These are phyloP conservation scores for Meyerozyma athensensis DNA, from an alignment of 1,139 yeast species.

Conservation along the genomic window DNA sequence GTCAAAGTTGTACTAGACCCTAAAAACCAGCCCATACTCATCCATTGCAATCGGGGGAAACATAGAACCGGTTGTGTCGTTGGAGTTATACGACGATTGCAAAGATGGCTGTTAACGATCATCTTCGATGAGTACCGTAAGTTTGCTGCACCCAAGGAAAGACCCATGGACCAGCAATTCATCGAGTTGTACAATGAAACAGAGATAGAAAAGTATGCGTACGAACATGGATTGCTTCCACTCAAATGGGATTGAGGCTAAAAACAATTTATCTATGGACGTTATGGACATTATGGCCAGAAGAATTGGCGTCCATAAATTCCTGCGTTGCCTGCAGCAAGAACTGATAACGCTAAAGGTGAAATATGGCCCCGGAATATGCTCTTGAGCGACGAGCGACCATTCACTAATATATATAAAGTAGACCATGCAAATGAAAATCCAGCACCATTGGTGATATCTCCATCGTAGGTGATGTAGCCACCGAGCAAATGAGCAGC, in stretches of 20 bases:
- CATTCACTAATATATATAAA: conserved; percentile 71
- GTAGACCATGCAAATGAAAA: conserved; percentile 86
- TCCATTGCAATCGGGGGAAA: conserved; percentile 94
- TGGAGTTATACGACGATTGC: conserved; percentile 84
- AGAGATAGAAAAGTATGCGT: conserved; percentile 52
- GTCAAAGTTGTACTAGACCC: conserved; percentile 78
- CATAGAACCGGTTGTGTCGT: conserved; percentile 96
- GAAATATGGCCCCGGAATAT: conserved; percentile 37
- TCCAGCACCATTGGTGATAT: conserved; percentile 79
- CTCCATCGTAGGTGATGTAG: conserved; percentile 77
- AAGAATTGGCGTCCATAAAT: conserved; percentile 70
- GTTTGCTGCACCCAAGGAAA: conserved; percentile 90
- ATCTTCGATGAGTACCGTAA: conserved; percentile 92
- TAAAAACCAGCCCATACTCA: conserved; percentile 79
- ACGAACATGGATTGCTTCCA: conserved; percentile 56
- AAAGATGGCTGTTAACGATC: conserved; percentile 88
- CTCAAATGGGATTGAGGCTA: conserved; percentile 49
- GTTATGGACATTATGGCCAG: conserved; percentile 36
- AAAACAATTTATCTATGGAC: too few relatives aligned
- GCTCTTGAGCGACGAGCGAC: conserved; percentile 50
- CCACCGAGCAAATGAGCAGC: conserved; percentile 58
- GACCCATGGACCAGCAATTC: conserved; percentile 93
- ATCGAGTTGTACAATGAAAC: conserved; percentile 79
- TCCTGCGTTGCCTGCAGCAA: conserved; percentile 60
- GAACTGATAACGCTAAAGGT: conserved; percentile 57